Percentiles rank a stretch among this genome's conserved stretches.
phyloP scores from a whole-genome alignment of 78 protist genomes.

The Cavenderia fasciculata region DNA sequence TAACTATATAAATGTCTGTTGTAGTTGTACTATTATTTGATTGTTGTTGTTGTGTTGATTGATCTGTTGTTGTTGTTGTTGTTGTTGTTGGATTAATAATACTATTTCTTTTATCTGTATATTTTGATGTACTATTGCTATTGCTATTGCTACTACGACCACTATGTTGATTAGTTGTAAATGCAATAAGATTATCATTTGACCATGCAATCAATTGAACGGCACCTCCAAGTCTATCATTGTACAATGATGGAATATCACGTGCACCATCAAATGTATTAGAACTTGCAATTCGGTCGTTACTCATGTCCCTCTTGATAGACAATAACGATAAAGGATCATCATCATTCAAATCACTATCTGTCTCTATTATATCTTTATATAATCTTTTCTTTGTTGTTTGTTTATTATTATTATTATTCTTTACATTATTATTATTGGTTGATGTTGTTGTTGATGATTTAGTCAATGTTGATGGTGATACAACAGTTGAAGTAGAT shows the following conservation, averaged over 20 bases:
- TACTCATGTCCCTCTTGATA: neutral
- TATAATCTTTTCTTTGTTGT: no score
- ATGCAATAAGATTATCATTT: conserved; percentile 49
- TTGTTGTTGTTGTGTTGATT: neutral
- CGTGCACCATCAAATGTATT: neutral
- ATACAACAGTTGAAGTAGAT: neutral
- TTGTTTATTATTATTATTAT: no score
- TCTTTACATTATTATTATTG: neutral
- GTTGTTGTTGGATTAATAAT: conserved; percentile 8
- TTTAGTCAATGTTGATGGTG: neutral
- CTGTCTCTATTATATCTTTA: neutral
- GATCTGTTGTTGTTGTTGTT: conserved; percentile 6
- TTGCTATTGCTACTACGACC: neutral
- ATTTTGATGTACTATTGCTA: neutral
- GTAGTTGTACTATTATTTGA: neutral
- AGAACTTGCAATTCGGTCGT: neutral
- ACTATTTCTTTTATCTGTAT: neutral
- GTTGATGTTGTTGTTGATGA: neutral
- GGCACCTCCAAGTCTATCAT: neutral
- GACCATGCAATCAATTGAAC: conserved; percentile 56
- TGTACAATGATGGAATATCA: neutral
- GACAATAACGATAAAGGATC: neutral
- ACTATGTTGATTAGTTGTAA: neutral
- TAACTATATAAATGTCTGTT: conserved; percentile 12
- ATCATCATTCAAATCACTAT: neutral